Percentiles rank a stretch among this genome's conserved stretches.
phyloP scores from a whole-genome alignment of 2,329 filamentous ascomycete genomes.

The Fusarium austroafricanum region DNA sequence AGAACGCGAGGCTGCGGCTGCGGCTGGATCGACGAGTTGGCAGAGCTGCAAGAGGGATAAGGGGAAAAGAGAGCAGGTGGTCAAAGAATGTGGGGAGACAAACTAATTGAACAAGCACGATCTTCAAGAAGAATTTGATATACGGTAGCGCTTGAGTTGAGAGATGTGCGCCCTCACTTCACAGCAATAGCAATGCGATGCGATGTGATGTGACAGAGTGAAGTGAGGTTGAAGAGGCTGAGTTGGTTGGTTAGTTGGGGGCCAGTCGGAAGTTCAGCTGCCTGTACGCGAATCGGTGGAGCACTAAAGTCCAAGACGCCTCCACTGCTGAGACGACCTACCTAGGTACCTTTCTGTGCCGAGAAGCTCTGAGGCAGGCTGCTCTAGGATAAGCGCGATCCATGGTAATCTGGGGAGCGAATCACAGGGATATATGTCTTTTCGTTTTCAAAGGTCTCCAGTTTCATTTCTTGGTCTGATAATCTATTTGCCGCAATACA shows the following conservation, averaged over 20 bases:
- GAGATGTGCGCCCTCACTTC: slow-evolving; percentile 42
- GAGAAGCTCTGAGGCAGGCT: slow-evolving; percentile 8
- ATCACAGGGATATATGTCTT: not conserved
- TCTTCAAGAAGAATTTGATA: slow-evolving; percentile 39
- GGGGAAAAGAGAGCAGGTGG: slow-evolving; percentile 38
- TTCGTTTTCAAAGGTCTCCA: not conserved
- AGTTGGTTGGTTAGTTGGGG: slow-evolving; percentile 41
- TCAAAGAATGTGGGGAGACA: slow-evolving; percentile 47
- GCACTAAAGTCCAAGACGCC: not conserved
- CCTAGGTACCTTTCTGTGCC: not conserved
- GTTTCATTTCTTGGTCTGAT: not conserved
- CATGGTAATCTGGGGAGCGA: not conserved
- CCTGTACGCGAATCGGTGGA: slow-evolving; percentile 38
- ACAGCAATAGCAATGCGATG: slow-evolving; percentile 32
- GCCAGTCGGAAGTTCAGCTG: slow-evolving; percentile 38
- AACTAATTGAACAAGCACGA: slow-evolving; percentile 52
- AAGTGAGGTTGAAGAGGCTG: slow-evolving; percentile 48
- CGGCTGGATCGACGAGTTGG: slow-evolving; percentile 38
- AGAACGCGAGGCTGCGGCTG: slow-evolving; percentile 45
- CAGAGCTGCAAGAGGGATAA: slow-evolving; percentile 33
- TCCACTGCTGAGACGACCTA: not conserved
- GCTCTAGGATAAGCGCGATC: slow-evolving; percentile 31
- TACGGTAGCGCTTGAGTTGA: slow-evolving; percentile 34
- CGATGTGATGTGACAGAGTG: slow-evolving; percentile 35
- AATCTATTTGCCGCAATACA: not conserved